Evolutionary conservation across 352 stramenopile genomes (phyloP), one percentile per base, ranked within the genome.

Genomic region (Phytophthora cryptogea): DNA sequence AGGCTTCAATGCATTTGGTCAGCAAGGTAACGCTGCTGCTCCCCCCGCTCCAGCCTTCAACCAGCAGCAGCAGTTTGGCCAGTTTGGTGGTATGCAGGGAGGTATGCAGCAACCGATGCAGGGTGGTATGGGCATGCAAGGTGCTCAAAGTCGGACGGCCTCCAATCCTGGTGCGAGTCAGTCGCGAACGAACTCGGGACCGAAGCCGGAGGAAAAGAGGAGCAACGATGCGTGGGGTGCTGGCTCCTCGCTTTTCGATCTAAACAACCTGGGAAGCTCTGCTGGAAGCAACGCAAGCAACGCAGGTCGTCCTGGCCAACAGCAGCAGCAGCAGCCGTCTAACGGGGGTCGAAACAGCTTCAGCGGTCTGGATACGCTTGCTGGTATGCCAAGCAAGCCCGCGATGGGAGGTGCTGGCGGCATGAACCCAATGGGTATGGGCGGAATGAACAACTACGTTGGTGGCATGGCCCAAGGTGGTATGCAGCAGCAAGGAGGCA

Each of bases 171-270:
- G 64, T n/a, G 56, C 65, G 23, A 59, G 26, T 28, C 66, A 70
- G 33, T 49, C 60, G 17, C 68, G 58, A 56, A 71, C 64, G 26
- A 77, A 62, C 33, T 66, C 62, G n/a, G 63, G 50, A 20, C 47
- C 67, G 8, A 65, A 65, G 26, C 54, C 52, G n/a, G 63, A 68
- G 43, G 71, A 88, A n/a, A 79, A 72, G 37, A 76, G 80, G 56
- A 78, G 76, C 28, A 90, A 83, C 46, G 84, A 94, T 43, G 84
- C 84, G 4, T 94, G 84, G 84, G 84, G 84, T 43, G 84, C 84
- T 64, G 84, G 84, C 8, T 94, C 84, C 0, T 87, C 75, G 42
- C 62, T 94, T 11, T 89, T 92, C 13, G 72, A 94, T 53, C 66
- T 94, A n/a, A 90, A 76, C 63, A 94, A 94, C 57, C 59, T 94